Base-by-base conservation (phyloP, 306 rosid species). In the Corylus heterophylla region DNA sequence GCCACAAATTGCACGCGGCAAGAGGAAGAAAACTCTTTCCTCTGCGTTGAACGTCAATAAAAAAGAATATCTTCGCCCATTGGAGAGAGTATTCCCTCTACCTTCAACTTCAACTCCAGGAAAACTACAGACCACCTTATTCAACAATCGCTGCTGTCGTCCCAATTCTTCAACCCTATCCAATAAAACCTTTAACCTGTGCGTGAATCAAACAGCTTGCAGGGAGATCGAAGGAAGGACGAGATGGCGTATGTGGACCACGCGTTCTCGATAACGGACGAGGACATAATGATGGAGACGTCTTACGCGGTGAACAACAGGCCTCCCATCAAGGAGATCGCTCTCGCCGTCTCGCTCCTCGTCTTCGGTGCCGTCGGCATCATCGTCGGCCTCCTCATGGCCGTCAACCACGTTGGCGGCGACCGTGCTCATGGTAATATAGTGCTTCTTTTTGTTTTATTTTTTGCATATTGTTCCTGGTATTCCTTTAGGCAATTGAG, bases 281-380 rank as follows among this genome's bases (percentile, higher is more conserved):
- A 96, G 77, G 99, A 96, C 82, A 81, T 95, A 64, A 92, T 96
- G 96, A 83, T 96, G 86, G 99, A 73, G 79, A 82, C 89, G 29
- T 88, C 99, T 0, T 93, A 93, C 85, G 71, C 86, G 8, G 90
- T 96, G 84, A 96, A 91, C 87, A 88, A 93, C 86, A 88, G 69
- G 47, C 96, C 99, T 37, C 99, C 99, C 17, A 66, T 90, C 83
- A 96, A 90, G 69, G 99, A 96, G 93, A 93, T 96, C 88, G 97
- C 90, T 13, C 99, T 96, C 80, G 96, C 99, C 59, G 77, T 96
- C 25, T 61, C 99, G 0, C 99, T 96, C 25, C 97, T 96, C 71
- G 87, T 96, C 64, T 90, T 90, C 52, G 99, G 99, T 4, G 73
- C 90, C 47, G 81, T 93, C 69, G 97, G 92, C 69, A 90, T 96